Evolutionary conservation across 2,329 filamentous ascomycete species (phyloP).

Genomic region (Rhinocladiella mackenziei): DNA sequence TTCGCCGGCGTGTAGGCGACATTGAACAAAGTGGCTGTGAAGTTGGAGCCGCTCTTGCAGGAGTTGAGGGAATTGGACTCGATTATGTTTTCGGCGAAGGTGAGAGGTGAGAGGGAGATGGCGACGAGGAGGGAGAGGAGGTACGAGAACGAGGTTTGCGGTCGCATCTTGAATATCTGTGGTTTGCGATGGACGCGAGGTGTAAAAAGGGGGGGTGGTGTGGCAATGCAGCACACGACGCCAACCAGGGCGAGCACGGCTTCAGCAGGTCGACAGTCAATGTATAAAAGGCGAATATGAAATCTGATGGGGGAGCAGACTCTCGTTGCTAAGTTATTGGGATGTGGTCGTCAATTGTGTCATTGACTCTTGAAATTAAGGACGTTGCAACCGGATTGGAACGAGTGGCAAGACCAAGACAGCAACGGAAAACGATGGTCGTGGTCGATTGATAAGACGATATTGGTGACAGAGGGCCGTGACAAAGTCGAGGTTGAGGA

Average conservation of each 20-base stretch:
- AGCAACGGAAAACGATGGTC: conserved; percentile 10
- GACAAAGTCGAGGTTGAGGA: conserved; percentile 5
- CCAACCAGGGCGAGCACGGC: conserved; percentile 26
- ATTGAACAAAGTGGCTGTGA: conserved; percentile 84
- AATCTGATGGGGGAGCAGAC: neutral
- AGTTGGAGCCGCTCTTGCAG: conserved; percentile 78
- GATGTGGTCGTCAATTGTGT: conserved; percentile 15
- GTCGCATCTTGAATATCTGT: conserved; percentile 23
- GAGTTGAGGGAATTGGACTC: conserved; percentile 78
- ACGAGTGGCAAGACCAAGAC: conserved; percentile 18
- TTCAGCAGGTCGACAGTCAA: too few species aligned
- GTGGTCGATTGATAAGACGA: conserved; percentile 1
- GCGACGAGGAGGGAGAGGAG: conserved; percentile 37
- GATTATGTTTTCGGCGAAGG: conserved; percentile 63
- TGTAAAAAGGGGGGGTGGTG: conserved; percentile 4
- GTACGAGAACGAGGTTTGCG: conserved; percentile 18
- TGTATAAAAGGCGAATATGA: conserved; percentile 3
- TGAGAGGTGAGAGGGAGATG: conserved; percentile 43
- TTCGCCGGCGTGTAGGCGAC: conserved; percentile 65
- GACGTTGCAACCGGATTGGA: conserved; percentile 18
- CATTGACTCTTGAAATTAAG: conserved; percentile 20
- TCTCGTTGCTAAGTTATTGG: conserved; percentile 6
- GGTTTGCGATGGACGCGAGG: conserved; percentile 8
- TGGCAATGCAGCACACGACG: conserved; percentile 9
- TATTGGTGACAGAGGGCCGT: conserved; percentile 14